Base-by-base conservation (phyloP, 805 yeast species). In the Saccharomycodes ludwigii region DNA sequence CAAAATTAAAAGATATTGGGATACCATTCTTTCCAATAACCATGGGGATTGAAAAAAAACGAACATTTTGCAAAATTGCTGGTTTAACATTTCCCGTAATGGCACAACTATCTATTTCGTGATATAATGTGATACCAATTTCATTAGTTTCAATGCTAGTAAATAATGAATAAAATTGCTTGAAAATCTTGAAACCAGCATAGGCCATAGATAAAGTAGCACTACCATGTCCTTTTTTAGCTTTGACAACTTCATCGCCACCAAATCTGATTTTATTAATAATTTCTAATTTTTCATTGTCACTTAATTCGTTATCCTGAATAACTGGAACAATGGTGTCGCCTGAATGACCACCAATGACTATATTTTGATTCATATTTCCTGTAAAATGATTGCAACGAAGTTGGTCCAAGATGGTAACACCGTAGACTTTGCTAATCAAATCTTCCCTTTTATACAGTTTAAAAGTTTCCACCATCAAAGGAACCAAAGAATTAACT, bases 341-440 rank as follows among this genome's bases (percentile, higher is more conserved):
- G 63, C 96, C 96, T 38, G 95, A 83, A 76, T 85, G 96, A 50
- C 96, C 96, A 59, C 96, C 96, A 44, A 86, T 88, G 43, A 85
- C 82, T 45, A 60, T 65, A 69, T 81, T 93, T 44, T 68, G 61
- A 41, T 63, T 68, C 56, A 94, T 95, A 58, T 73, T 73, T 50
- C 78, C 70, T 36, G 73, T 71, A 67, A 83, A 86, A 64, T 88
- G 73, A 36, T 88, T 75, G 39, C 95, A 77, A 65, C 96, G 78
- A 54, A 86, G 73, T 36, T 78, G 79, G 56, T 86, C 96, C 56
- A 85, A 71, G 39, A 95, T 86, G 66, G 96, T 85, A 58, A 85
- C 95, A 71, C 96, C 96, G 52, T 85, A 85, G 55, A 85, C 67
- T 60, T 77, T 80, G 65, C 75, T 74, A 42, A 86, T 76, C 6